Conservation (phyloP, 2,329 filamentous ascomycete species). For the Fusarium vanettenii region DNA sequence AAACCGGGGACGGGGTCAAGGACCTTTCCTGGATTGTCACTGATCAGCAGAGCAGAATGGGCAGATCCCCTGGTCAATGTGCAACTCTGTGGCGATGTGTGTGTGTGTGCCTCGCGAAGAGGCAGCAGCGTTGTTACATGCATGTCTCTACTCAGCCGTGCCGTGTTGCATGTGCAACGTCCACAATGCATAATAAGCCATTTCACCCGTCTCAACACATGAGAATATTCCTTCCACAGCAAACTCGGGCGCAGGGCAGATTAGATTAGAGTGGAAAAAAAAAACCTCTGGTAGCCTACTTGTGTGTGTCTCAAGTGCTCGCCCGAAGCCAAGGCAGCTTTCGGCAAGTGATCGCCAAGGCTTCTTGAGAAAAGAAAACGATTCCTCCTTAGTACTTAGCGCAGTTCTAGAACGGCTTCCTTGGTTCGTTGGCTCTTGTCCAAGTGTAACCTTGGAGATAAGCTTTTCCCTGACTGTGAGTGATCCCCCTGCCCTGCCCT, state of each 20-base stretch:
- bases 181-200: neutral
- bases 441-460: neutral
- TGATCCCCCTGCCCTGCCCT: neutral
- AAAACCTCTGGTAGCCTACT: neutral
- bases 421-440: neutral
- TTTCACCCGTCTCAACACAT: neutral
- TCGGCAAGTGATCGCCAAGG: constrained; percentile 10
- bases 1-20: constrained; percentile 21
- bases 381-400: neutral
- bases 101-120: neutral
- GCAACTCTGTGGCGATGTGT: neutral
- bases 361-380: neutral
- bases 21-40: constrained; percentile 1
- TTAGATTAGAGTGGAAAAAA: neutral
- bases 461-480: neutral
- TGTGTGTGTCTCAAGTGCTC: neutral
- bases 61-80: neutral
- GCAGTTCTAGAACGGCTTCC: neutral
- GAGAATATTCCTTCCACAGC: neutral
- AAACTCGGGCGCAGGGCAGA: constrained; percentile 15
- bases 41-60: neutral
- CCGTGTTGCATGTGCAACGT: neutral
- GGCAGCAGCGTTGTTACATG: neutral
- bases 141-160: neutral
- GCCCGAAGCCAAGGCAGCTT: neutral